Conservation (phyloP, 2,329 filamentous ascomycete species). For the Aspergillus fischeri region DNA sequence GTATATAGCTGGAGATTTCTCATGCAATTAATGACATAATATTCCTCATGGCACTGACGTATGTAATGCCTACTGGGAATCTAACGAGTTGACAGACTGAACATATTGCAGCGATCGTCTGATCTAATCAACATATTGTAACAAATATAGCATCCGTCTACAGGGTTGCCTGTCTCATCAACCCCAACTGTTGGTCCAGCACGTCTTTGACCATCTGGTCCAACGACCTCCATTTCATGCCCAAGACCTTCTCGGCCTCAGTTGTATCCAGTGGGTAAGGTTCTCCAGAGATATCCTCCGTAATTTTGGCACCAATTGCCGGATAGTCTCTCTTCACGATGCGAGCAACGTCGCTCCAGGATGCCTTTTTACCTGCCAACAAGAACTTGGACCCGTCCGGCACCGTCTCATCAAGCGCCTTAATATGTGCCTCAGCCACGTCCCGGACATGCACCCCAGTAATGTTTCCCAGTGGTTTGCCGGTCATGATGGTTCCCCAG, state of each 20-base stretch:
- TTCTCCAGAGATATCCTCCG: not conserved
- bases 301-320: not conserved
- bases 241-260: slow-evolving; percentile 11
- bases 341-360: slow-evolving; percentile 11
- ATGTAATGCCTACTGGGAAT: no score
- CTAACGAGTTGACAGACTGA: no score
- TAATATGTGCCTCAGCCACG: slow-evolving; percentile 19
- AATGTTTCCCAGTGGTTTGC: slow-evolving; percentile 2
- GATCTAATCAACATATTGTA: not conserved
- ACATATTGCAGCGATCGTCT: no score
- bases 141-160: not conserved
- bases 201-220: slow-evolving; percentile 13
- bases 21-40: no score
- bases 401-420: slow-evolving; percentile 3
- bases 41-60: no score
- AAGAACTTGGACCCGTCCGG: slow-evolving; percentile 10
- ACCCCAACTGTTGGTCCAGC: slow-evolving; percentile 14
- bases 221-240: slow-evolving; percentile 6
- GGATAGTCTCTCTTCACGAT: slow-evolving; percentile 12
- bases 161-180: not conserved
- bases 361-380: slow-evolving; percentile 1
- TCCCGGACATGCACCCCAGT: slow-evolving; percentile 18
- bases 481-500: slow-evolving; percentile 4
- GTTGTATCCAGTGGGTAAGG: slow-evolving; percentile 2
- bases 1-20: no score